Conservation (phyloP, 305 asterid genomes). For the Caryopteris hybrid region DNA sequence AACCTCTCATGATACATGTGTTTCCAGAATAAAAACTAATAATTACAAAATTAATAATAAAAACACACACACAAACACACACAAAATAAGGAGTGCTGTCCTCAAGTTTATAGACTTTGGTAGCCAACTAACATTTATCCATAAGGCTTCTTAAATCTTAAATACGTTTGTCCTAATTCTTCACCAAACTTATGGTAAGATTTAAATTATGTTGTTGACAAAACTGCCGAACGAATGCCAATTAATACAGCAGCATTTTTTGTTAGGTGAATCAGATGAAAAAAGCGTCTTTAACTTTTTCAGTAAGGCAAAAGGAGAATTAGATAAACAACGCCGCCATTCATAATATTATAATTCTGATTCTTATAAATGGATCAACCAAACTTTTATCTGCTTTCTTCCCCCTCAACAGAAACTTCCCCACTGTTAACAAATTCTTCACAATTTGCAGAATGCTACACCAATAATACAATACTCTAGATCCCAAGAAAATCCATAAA, state of each 20-base stretch:
- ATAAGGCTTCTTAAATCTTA: not conserved
- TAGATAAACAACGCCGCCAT: slow-evolving; percentile 15
- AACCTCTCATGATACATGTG: not conserved
- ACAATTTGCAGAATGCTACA: not conserved
- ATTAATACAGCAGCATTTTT: not conserved
- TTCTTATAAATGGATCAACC: not conserved
- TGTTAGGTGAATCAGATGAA: slow-evolving; percentile 5
- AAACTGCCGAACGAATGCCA: not conserved
- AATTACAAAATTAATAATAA: too few relatives aligned
- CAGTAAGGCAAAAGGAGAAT: slow-evolving; percentile 6
- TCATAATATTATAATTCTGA: not conserved
- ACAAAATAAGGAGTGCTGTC: not conserved
- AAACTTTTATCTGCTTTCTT: not conserved
- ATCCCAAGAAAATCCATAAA: slow-evolving; percentile 8
- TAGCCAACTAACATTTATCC: not conserved
- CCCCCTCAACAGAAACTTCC: not conserved
- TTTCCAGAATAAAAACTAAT: not conserved
- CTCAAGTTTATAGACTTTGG: not conserved
- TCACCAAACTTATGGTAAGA: not conserved
- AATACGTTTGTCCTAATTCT: not conserved
- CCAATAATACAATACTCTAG: not conserved
- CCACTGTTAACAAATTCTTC: not conserved
- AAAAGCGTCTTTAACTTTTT: not conserved
- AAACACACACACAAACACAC: not conserved
- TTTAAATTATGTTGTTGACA: not conserved